phyloP scores from a whole-genome alignment of 768 basidiomycete genomes.

The Boletus vinaceobasis region DNA sequence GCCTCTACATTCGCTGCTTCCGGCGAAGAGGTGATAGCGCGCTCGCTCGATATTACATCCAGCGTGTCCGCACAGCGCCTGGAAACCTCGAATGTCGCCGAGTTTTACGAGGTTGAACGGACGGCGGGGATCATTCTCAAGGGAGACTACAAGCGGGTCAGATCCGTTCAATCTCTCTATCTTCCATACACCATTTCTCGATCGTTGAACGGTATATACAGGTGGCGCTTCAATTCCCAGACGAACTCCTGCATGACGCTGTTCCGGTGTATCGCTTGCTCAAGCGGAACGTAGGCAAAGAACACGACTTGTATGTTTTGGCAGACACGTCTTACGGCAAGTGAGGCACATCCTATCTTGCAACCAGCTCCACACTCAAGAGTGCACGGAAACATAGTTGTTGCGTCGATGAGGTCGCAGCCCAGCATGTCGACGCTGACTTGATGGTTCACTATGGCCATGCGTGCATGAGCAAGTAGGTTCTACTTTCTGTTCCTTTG shows the following conservation, averaged over 20 bases:
- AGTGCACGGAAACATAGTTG: constrained; percentile 46
- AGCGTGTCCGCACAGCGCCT: constrained; percentile 35
- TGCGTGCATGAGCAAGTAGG: constrained; percentile 91
- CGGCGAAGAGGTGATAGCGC: constrained; percentile 62
- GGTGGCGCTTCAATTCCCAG: constrained; percentile 94
- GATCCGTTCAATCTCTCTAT: constrained; percentile 13
- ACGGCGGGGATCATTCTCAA: constrained; percentile 59
- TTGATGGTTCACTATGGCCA: constrained; percentile 93
- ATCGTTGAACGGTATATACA: constrained; percentile 27
- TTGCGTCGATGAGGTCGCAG: constrained; percentile 95
- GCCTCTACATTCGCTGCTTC: constrained; percentile 47
- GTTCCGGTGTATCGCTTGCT: constrained; percentile 77
- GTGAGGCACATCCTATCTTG: constrained; percentile 35
- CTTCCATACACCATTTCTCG: neutral
- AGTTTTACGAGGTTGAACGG: constrained; percentile 72
- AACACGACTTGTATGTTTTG: constrained; percentile 77
- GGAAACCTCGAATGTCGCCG: constrained; percentile 43
- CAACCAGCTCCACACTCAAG: neutral
- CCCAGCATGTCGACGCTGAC: constrained; percentile 90
- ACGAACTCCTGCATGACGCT: constrained; percentile 83
- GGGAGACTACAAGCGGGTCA: constrained; percentile 69
- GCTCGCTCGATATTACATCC: constrained; percentile 46
- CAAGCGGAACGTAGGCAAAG: constrained; percentile 43
- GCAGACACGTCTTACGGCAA: constrained; percentile 98
- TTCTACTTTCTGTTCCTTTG: constrained; percentile 1